Conservation (phyloP, 75 land plant genomes). For the Pinus albicaulis region DNA sequence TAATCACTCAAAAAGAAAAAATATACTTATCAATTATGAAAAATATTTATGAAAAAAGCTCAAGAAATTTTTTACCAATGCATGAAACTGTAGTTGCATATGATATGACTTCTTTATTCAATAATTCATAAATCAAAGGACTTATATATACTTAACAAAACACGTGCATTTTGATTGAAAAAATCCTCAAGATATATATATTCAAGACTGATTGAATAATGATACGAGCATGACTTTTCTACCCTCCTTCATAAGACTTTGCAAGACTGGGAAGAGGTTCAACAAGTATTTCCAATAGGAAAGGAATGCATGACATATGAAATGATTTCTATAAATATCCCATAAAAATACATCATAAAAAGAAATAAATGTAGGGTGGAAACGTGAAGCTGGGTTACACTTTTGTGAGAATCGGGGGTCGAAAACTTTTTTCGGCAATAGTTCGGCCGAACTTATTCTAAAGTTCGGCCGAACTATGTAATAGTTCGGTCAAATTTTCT, state of each 20-base stretch:
- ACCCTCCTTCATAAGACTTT: conserved; percentile 94
- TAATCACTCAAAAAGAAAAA: no score
- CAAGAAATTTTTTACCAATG: background rate
- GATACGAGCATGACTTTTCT: conserved; percentile 93
- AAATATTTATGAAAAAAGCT: no score
- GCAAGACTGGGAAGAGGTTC: conserved; percentile 87
- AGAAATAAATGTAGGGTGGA: background rate
- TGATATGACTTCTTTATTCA: background rate
- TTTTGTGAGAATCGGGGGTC: no score
- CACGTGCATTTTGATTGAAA: conserved; percentile 84
- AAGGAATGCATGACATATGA: conserved; percentile 53
- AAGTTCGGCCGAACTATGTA: no score
- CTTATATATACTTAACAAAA: conserved; percentile 8
- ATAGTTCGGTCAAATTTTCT: no score
- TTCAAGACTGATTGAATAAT: conserved; percentile 85
- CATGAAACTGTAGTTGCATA: background rate
- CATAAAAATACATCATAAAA: background rate
- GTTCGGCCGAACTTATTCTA: no score
- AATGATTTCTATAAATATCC: background rate
- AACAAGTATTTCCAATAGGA: conserved; percentile 74
- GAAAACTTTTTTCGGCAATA: no score
- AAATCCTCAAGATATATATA: conserved; percentile 88
- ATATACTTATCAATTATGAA: no score
- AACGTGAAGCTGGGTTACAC: no score
- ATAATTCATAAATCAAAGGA: background rate